Percentiles rank a stretch among this genome's conserved stretches.
Conservation (phyloP, 305 asterid species). For the Salvia sclarea region DNA sequence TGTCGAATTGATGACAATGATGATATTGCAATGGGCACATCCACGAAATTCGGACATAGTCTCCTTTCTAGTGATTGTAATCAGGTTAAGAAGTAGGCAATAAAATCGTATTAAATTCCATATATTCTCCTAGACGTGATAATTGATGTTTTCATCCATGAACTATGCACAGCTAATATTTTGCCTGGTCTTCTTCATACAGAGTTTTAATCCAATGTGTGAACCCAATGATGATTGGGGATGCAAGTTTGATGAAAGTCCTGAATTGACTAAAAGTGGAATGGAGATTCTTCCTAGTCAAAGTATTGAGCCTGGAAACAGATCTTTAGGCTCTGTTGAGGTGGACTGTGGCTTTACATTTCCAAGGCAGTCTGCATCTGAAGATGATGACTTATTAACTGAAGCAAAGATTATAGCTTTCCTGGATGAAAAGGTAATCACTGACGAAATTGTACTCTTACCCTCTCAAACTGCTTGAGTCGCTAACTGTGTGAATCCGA, state of each 20-base stretch:
- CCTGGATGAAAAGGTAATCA: constrained; percentile 84
- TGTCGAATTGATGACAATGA: constrained; percentile 75
- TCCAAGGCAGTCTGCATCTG: constrained; percentile 57
- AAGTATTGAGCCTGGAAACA: constrained; percentile 43
- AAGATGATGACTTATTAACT: constrained; percentile 86
- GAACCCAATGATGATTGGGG: constrained; percentile 88
- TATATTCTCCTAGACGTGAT: constrained; percentile 10
- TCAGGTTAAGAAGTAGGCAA: constrained; percentile 54
- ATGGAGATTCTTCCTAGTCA: constrained; percentile 45
- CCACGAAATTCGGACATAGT: constrained; percentile 49
- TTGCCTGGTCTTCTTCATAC: constrained; percentile 32
- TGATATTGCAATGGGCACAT: constrained; percentile 59
- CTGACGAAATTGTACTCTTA: constrained; percentile 2
- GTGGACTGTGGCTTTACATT: constrained; percentile 64
- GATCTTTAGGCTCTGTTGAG: constrained; percentile 46
- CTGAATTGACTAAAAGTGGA: constrained; percentile 53
- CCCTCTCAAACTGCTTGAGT: constrained; percentile 1
- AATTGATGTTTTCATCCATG: constrained; percentile 12
- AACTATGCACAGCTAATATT: constrained; percentile 28
- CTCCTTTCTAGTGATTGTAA: constrained; percentile 58
- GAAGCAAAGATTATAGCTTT: constrained; percentile 89
- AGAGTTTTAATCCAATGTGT: constrained; percentile 97
- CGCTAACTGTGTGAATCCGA: no score
- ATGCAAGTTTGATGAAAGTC: constrained; percentile 80
- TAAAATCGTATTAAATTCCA: constrained; percentile 1